phyloP scores from a whole-genome alignment of 495 filamentous ascomycete species.

The Penicillium robsamsonii region DNA sequence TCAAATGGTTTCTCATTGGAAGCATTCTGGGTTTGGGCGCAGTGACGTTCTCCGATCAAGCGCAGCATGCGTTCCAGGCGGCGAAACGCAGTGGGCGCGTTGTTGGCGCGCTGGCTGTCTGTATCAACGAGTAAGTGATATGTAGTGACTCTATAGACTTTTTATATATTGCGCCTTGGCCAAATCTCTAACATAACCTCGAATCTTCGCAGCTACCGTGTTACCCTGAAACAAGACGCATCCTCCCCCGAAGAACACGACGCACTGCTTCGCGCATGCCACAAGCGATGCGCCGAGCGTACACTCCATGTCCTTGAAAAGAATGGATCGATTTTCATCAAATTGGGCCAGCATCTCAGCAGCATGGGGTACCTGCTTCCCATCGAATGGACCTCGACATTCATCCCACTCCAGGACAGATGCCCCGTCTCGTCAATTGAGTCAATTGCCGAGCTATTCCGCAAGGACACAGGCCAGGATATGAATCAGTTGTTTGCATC shows the following conservation, averaged over 20 bases:
- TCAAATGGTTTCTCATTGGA: constrained; percentile 52
- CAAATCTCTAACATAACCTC: constrained; percentile 4
- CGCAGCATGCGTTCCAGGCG: constrained; percentile 71
- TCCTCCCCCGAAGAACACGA: constrained; percentile 59
- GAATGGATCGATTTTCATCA: constrained; percentile 98
- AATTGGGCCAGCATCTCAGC: constrained; percentile 92
- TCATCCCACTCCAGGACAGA: constrained; percentile 92
- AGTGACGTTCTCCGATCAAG: constrained; percentile 66
- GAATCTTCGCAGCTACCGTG: constrained; percentile 64
- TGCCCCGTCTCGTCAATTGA: constrained; percentile 92
- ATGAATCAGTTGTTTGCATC: constrained; percentile 79
- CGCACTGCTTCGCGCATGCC: constrained; percentile 74
- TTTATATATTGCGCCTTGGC: background rate
- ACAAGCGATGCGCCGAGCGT: constrained; percentile 87
- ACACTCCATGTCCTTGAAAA: constrained; percentile 85
- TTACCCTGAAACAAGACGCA: constrained; percentile 65
- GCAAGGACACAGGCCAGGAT: constrained; percentile 74
- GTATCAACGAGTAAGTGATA: constrained; percentile 81
- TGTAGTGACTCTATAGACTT: background rate
- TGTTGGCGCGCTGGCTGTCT: constrained; percentile 68
- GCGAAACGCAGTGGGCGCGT: constrained; percentile 76
- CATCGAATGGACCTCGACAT: constrained; percentile 90
- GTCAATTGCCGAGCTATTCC: constrained; percentile 83
- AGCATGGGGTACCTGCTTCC: constrained; percentile 97
- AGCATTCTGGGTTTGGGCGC: constrained; percentile 55